Percentiles rank a stretch among this genome's conserved stretches.
Evolutionary conservation across 1,139 yeast genomes (phyloP).

Genomic region (Yamadazyma blattariae): DNA sequence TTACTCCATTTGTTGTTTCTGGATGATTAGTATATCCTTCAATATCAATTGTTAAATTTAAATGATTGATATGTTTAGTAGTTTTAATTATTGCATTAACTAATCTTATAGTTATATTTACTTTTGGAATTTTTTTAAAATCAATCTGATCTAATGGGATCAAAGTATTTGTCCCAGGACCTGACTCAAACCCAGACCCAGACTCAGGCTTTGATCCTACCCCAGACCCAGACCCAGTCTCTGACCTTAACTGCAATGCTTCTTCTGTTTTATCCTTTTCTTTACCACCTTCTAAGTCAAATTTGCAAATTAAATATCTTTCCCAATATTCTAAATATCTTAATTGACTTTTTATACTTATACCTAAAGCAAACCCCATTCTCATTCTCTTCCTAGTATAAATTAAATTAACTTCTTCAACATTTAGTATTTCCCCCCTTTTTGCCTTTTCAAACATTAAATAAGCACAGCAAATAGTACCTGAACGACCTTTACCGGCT

Average conservation of each 20-base stretch:
- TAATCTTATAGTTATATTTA: not conserved
- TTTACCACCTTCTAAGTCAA: no score
- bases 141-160: no score
- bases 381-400: constrained; percentile 64
- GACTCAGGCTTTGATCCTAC: not conserved
- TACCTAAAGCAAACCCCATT: constrained; percentile 66
- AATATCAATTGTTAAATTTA: constrained; percentile 1
- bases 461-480: constrained; percentile 71
- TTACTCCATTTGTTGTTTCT: not conserved
- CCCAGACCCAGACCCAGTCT: no score
- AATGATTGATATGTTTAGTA: not conserved
- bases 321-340: constrained; percentile 65
- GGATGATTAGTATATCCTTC: not conserved
- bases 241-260: no score
- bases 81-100: not conserved
- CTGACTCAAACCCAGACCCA: no score
- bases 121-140: not conserved
- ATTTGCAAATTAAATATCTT: constrained; percentile 15
- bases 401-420: constrained; percentile 44
- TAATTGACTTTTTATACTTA: constrained; percentile 68
- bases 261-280: no score
- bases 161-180: not conserved
- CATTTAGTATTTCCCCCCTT: constrained; percentile 14
- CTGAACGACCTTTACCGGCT: constrained; percentile 91
- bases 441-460: constrained; percentile 47